phyloP scores from a whole-genome alignment of 78 protist species.

The Chrysochromulina tobinii region DNA sequence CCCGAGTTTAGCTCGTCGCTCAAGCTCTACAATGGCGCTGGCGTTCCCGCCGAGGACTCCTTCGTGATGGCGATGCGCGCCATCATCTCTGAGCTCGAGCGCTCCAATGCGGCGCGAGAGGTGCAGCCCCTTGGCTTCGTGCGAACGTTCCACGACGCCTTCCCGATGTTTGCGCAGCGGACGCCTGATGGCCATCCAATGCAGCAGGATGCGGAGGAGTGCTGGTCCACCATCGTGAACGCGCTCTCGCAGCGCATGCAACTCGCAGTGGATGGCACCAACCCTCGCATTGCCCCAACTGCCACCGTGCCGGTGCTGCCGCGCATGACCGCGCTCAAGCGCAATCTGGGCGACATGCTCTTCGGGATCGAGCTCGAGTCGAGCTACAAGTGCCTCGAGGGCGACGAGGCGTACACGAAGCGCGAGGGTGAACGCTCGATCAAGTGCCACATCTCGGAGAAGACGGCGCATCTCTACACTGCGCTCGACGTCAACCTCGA shows the following conservation, averaged over 20 bases:
- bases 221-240: slow-evolving; percentile 28
- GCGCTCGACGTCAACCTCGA: slow-evolving; percentile 60
- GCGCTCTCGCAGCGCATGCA: neutral
- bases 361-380: neutral
- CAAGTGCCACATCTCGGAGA: slow-evolving; percentile 50
- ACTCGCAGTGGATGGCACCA: no score
- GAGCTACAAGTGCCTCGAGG: neutral
- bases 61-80: neutral
- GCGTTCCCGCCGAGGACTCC: neutral
- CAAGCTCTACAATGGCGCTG: neutral
- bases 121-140: neutral
- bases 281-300: no score
- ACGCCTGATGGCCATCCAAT: slow-evolving; percentile 37
- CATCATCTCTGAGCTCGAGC: neutral
- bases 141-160: neutral
- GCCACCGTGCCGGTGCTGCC: neutral
- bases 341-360: slow-evolving; percentile 13
- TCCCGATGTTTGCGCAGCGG: slow-evolving; percentile 75
- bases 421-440: slow-evolving; percentile 37
- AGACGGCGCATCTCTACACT: slow-evolving; percentile 11
- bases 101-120: neutral
- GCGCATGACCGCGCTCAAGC: neutral
- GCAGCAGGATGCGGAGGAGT: slow-evolving; percentile 65
- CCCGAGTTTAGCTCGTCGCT: neutral
- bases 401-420: neutral